These are phyloP conservation scores for Clarireedia monteithiana DNA, from an alignment of 2,329 filamentous ascomycete genomes.

Conservation along the genomic window DNA sequence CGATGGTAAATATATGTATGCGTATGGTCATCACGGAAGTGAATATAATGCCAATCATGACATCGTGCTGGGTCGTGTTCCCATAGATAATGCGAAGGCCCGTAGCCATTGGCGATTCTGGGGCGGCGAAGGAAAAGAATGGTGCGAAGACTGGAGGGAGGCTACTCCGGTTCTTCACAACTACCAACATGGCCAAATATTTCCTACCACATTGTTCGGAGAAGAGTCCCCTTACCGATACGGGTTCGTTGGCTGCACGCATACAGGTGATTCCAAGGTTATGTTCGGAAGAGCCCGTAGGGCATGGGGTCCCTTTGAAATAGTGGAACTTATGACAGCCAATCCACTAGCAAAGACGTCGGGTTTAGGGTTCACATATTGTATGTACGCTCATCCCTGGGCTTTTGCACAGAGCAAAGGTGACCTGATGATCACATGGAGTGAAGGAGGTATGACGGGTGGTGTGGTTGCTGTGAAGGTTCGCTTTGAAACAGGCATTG, in stretches of 20 bases:
- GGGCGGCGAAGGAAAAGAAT: conserved; percentile 8
- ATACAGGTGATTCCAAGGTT: conserved; percentile 12
- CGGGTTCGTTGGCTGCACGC: conserved; percentile 16
- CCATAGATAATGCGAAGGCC: neutral
- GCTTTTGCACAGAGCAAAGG: conserved; percentile 12
- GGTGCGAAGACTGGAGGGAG: conserved; percentile 5
- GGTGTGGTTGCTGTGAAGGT: conserved; percentile 14
- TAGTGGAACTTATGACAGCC: conserved; percentile 7
- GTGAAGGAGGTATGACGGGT: conserved; percentile 16
- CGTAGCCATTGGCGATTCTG: conserved; percentile 11
- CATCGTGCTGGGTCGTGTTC: conserved; percentile 13
- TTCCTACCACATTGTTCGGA: conserved; percentile 17
- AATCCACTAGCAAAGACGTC: conserved; percentile 5
- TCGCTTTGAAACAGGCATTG: conserved; percentile 8
- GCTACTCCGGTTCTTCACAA: conserved; percentile 8
- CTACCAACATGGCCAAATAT: conserved; percentile 18
- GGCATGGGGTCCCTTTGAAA: conserved; percentile 16
- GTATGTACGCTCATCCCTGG: conserved; percentile 21
- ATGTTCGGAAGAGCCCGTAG: conserved; percentile 13
- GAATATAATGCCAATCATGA: conserved; percentile 13
- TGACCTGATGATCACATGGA: conserved; percentile 19
- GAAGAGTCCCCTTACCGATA: conserved; percentile 7
- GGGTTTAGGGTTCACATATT: conserved; percentile 11
- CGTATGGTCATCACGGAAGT: conserved; percentile 14
- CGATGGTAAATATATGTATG: conserved; percentile 10